A percentile compares a stretch with the other conserved stretches of the same genome.
phyloP scores from a whole-genome alignment of 805 yeast genomes.

The Barnettozyma siamensis region DNA sequence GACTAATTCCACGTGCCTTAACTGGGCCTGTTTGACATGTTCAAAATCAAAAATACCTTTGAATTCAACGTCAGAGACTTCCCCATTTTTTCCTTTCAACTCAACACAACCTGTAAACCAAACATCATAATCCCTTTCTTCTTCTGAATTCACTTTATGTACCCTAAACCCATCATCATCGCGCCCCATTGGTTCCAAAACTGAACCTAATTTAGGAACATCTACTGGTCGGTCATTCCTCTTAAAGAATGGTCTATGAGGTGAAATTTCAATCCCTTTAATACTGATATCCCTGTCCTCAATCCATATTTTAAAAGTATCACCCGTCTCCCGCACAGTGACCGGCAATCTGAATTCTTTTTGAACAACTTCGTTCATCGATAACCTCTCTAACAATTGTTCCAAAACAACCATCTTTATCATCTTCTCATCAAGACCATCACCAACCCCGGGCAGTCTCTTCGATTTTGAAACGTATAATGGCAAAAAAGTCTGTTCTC shows the following conservation, averaged over 20 bases:
- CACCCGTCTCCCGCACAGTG: conserved; percentile 8
- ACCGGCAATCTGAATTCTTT: conserved; percentile 20
- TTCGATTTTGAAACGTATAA: conserved; percentile 17
- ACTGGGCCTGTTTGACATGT: conserved; percentile 22
- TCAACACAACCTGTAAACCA: conserved; percentile 19
- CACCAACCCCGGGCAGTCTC: conserved; percentile 5
- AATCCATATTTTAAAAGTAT: conserved; percentile 21
- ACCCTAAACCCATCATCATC: conserved; percentile 17
- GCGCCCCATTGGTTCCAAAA: conserved; percentile 21
- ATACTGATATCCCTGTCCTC: conserved; percentile 18
- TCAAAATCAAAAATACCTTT: conserved; percentile 24
- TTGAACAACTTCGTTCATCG: conserved; percentile 16
- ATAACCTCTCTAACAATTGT: conserved; percentile 21
- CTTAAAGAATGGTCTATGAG: conserved; percentile 14
- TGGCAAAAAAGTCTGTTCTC: conserved; percentile 19
- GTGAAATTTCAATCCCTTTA: conserved; percentile 22
- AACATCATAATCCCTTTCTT: conserved; percentile 12
- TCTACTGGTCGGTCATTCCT: conserved; percentile 16
- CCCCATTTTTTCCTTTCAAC: conserved; percentile 10
- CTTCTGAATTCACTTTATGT: conserved; percentile 18
- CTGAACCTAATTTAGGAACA: conserved; percentile 11
- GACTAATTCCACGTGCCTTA: conserved; percentile 16
- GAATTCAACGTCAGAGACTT: conserved; percentile 18
- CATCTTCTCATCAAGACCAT: conserved; percentile 16
- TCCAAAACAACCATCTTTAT: conserved; percentile 19